A percentile compares a stretch with the other conserved stretches of the same genome.
Evolutionary conservation across 1,139 yeast genomes (phyloP).

Genomic region (Candida neerlandica): DNA sequence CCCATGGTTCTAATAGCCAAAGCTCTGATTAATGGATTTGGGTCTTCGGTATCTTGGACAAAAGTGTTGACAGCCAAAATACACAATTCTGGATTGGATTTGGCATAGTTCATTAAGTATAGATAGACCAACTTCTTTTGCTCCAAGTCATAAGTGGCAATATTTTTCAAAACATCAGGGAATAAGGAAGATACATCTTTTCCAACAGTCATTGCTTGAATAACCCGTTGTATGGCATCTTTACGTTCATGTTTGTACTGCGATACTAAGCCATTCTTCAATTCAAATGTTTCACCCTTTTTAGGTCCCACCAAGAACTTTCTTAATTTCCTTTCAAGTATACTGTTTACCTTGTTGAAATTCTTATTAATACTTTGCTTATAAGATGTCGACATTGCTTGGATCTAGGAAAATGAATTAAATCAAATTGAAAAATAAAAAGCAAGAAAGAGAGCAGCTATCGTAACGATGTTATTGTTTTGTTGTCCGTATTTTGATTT

Average conservation of each 20-base stretch:
- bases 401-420: neutral
- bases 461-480: neutral
- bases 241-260: slow-evolving; percentile 93
- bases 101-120: slow-evolving; percentile 96
- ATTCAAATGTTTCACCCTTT: slow-evolving; percentile 82
- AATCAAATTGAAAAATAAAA: neutral
- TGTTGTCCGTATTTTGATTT: slow-evolving; percentile 3
- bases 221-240: slow-evolving; percentile 95
- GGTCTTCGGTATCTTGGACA: slow-evolving; percentile 95
- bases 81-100: slow-evolving; percentile 92
- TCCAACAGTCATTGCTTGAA: slow-evolving; percentile 99
- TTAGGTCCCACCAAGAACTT: slow-evolving; percentile 49
- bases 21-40: slow-evolving; percentile 94
- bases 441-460: neutral
- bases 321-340: slow-evolving; percentile 46
- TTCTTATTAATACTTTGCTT: slow-evolving; percentile 11
- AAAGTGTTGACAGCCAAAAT: slow-evolving; percentile 96
- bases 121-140: slow-evolving; percentile 95
- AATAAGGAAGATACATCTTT: slow-evolving; percentile 94
- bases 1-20: slow-evolving; percentile 99
- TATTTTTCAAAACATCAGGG: slow-evolving; percentile 94
- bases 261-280: slow-evolving; percentile 87
- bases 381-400: slow-evolving; percentile 2
- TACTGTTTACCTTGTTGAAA: slow-evolving; percentile 30
- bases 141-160: slow-evolving; percentile 95